Base-by-base conservation (phyloP, 345 rosid genomes). In the Erucastrum elatum region DNA sequence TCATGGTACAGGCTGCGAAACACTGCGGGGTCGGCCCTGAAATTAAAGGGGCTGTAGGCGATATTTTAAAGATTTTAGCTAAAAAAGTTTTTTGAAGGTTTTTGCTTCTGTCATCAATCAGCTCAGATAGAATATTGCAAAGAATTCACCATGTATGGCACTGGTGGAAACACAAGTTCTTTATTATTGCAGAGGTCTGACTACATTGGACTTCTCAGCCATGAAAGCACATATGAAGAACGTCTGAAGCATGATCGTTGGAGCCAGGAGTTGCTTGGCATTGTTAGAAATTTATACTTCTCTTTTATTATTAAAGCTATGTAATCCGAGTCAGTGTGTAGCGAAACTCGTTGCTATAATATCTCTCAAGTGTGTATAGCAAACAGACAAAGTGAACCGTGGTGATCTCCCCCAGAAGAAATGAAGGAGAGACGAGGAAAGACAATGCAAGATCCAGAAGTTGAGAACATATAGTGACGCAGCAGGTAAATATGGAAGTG, bases 401-500 rank as follows among this genome's bases (percentile, higher is more conserved):
- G 98, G 96, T 51, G 98, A 94, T 81, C 34, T 94, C 61, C 85
- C 66, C 93, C 97, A 3, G 97, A 91, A 21, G 98, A 94, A 29
- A 81, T 92, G 75, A 92, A 94, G 83, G 98, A 94, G 88, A 90
- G 95, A 87, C 95, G 92, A 96, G 97, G 91, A 9, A 94, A 88
- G 82, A 97, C 61, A 72, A 89, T 94, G 97, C 98, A 94, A 81
- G 97, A 94, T 74, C 97, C 97, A 1, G 98, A 94, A 77, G 81
- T 94, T 27, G 97, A 94, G 75, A 94, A 88, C 87, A 94, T 94
- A 59, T 90, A 8, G 92, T 94, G 21, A 90, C 89, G 98, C 86
- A 96, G 88, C 98, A 94, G 90, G 96, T 90, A 75, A 29, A 16
- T 30, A 15, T 9, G 49, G 35, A 2, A 16, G 53, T 8, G 17